Base-by-base conservation (phyloP, 805 yeast genomes). In the Starmera dryadoides region DNA sequence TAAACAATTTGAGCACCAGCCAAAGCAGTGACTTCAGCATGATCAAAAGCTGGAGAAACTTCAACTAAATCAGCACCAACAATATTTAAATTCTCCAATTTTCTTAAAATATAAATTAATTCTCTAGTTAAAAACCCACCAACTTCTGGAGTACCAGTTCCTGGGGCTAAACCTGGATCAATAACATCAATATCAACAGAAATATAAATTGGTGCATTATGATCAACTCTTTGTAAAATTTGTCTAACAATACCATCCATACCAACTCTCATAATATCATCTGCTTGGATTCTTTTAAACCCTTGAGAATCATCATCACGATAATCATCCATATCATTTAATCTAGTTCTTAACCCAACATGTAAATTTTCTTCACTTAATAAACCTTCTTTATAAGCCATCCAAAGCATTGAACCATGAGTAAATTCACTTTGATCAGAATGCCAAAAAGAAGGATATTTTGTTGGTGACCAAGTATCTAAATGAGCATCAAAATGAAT, bases 401-500 rank as follows among this genome's bases (percentile, higher is more conserved):
- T 70, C 88, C 89, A 83, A 33, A 83, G 66, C 86, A 83, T 81
- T 6, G 88, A 79, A 6, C 93, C 93, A 53, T 83, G 93, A 34
- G 81, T 83, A 55, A 80, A 69, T 40, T 77, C 76, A 33, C 73
- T 65, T 41, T 49, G 48, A 33, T 68, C 67, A 12, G 73, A 63
- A 48, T 62, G 66, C 79, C 79, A 73, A 51, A 68, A 74, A 18
- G 76, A 64, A 15, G 83, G 81, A 53, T 81, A 82, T 55, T 77
- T 69, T 43, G 71, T 66, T 6, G 89, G 89, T 45, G 76, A 56
- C 88, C 86, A 71, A 7, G 91, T 83, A 55, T 83, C 89, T 45
- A 83, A 67, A 59, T 83, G 91, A 11, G 89, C 88, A 52, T 83
- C 93, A 49, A 84, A 81, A 57, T 83, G 93, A 39, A 84, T 72